Percentiles rank a stretch among this genome's conserved stretches.
phyloP scores from a whole-genome alignment of 345 rosid genomes.

The Acer yangbiense region DNA sequence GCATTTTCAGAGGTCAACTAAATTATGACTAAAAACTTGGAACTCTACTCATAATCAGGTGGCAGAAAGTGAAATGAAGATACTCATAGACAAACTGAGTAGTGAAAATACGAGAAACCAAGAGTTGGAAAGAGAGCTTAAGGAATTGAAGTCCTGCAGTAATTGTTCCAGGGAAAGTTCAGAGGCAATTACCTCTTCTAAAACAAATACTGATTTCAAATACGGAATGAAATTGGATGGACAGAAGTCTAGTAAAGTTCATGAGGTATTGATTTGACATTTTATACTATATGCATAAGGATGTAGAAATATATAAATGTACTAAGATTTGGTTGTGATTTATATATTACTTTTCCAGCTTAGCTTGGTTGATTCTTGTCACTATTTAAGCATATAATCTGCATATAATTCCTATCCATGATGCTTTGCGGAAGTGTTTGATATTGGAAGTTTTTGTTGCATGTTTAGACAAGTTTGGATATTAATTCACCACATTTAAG shows the following conservation, averaged over 20 bases:
- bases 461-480: slow-evolving; percentile 20
- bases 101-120: slow-evolving; percentile 50
- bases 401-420: neutral
- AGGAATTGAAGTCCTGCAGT: slow-evolving; percentile 48
- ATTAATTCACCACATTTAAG: neutral
- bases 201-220: slow-evolving; percentile 29
- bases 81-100: slow-evolving; percentile 49
- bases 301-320: neutral
- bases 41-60: slow-evolving; percentile 41
- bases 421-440: neutral
- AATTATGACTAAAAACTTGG: neutral
- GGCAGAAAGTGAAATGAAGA: slow-evolving; percentile 60
- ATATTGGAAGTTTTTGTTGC: neutral
- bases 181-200: slow-evolving; percentile 23
- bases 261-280: slow-evolving; percentile 34
- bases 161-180: slow-evolving; percentile 33
- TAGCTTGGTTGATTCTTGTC: neutral
- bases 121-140: slow-evolving; percentile 59
- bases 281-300: neutral
- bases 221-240: slow-evolving; percentile 24
- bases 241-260: slow-evolving; percentile 17
- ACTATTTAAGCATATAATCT: neutral
- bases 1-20: slow-evolving; percentile 8
- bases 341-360: neutral
- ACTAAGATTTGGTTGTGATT: neutral